Conservation (phyloP, 1,284 basidiomycete genomes). For the Cerrena zonata region DNA sequence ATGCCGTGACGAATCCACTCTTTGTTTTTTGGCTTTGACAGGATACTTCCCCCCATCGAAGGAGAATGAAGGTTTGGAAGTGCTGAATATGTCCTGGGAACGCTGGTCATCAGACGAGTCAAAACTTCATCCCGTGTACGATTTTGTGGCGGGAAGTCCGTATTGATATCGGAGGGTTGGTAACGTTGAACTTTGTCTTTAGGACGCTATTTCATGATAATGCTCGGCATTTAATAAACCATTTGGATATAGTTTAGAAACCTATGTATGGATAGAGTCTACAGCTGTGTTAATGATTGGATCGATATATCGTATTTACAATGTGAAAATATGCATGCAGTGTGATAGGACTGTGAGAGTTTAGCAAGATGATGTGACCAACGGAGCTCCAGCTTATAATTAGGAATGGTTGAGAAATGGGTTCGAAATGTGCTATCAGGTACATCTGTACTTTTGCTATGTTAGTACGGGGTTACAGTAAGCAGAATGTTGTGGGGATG, state of each 20-base stretch:
- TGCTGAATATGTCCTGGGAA: background rate
- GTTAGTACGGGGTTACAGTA: background rate
- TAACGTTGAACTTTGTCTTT: no score
- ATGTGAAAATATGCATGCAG: no score
- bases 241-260: no score
- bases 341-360: background rate
- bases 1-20: background rate
- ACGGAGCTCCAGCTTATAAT: background rate
- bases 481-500: background rate
- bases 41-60: background rate
- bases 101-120: background rate
- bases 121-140: background rate
- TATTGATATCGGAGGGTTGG: no score
- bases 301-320: no score
- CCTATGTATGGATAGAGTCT: no score
- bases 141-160: no score
- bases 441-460: background rate
- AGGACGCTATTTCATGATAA: no score
- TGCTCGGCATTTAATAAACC: no score
- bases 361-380: no score
- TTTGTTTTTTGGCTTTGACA: background rate
- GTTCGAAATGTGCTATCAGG: background rate
- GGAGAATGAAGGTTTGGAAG: background rate
- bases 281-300: no score
- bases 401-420: background rate